Base-by-base conservation (phyloP, 805 yeast species). In the Cyberlindnera xylosilytica region DNA sequence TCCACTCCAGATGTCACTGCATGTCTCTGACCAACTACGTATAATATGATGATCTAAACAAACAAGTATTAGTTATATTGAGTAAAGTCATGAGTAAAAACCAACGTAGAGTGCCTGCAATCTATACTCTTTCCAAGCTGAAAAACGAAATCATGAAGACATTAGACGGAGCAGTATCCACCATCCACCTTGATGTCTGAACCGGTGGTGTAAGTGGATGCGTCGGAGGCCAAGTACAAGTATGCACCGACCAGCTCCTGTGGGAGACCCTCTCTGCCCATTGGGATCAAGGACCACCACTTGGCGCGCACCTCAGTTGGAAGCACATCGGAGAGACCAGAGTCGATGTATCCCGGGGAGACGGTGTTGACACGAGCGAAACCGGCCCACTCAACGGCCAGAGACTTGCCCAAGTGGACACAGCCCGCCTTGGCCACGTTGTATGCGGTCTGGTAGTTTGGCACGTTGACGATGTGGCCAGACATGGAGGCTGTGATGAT, bases 401-500 rank as follows among this genome's bases (percentile, higher is more conserved):
- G 38, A 2, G 54, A 51, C 13, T 30, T 38, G 10, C 52, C 53
- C 38, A 52, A n/a, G 28, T 52, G 57, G 17, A 49, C 29, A 33
- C 49, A 49, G 5, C 52, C 57, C 18, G 57, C 57, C 34, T 52
- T 52, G n/a, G 53, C 50, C 15, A 49, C 54, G 58, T 87, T 87
- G 70, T 87, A 87, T 30, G 84, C 79, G 12, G 95, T 84, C 67
- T 88, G 96, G 60, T 79, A 70, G 63, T 89, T 93, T 19, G 97
- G 97, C 48, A 80, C 78, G 64, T 88, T 88, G 55, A 80, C 93
- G 55, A 89, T 81, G 66, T 82, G 88, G 13, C 87, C 96, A 20
- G 93, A 83, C 86, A 88, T 88, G 30, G 95, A 86, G 5, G 95
- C 89, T 5, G 97, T 88, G 64, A 85, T 73, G 53, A 88, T 79